Conservation (phyloP, 2,329 filamentous ascomycete genomes). For the Bipolaris cookei region DNA sequence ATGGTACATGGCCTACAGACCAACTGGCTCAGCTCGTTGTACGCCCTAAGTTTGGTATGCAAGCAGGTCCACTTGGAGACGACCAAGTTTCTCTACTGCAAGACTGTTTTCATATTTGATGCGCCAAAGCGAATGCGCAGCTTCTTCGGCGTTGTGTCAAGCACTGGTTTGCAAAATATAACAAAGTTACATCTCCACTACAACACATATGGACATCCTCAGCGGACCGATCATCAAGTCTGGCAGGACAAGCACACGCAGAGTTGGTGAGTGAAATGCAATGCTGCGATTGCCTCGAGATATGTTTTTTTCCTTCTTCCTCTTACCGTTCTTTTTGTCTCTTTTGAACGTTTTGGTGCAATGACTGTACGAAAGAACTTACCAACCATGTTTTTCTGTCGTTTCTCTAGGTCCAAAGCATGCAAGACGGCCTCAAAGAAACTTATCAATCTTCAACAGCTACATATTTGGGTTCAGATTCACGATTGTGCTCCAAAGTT, state of each 20-base stretch:
- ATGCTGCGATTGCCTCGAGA: neutral
- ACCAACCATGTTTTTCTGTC: neutral
- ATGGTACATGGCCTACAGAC: constrained; percentile 30
- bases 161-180: constrained; percentile 25
- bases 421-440: constrained; percentile 30
- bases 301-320: neutral
- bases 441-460: constrained; percentile 27
- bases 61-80: constrained; percentile 39
- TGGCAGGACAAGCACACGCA: constrained; percentile 38
- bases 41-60: constrained; percentile 37
- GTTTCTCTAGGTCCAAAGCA: constrained; percentile 10
- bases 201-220: constrained; percentile 35
- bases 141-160: constrained; percentile 35
- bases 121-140: constrained; percentile 32
- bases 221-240: constrained; percentile 5
- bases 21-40: constrained; percentile 38
- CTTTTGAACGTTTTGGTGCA: too few species aligned
- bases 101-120: constrained; percentile 39
- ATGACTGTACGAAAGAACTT: neutral
- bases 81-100: constrained; percentile 36
- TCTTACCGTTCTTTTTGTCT: neutral
- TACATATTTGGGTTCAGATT: constrained; percentile 32
- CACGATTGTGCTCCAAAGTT: constrained; percentile 28
- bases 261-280: constrained; percentile 25
- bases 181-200: constrained; percentile 43